Conservation (phyloP, 306 rosid species). For the Lathyrus tuberosus region DNA sequence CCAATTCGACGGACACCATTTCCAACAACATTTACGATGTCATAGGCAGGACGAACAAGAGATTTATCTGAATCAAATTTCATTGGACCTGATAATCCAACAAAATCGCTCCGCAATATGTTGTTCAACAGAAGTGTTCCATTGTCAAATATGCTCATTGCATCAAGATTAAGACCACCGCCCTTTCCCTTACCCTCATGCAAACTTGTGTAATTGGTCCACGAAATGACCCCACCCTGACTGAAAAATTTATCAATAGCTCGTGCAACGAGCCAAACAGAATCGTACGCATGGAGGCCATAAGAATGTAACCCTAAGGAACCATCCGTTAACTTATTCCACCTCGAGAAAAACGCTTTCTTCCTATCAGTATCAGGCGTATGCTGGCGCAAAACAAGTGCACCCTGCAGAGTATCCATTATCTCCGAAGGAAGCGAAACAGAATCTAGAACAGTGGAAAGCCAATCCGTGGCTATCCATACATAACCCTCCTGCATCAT, state of each 20-base stretch:
- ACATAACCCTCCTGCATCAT: conserved; percentile 86
- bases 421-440: conserved; percentile 48
- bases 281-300: conserved; percentile 90
- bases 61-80: conserved; percentile 62
- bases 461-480: conserved; percentile 98
- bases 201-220: conserved; percentile 67
- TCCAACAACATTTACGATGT: conserved; percentile 76
- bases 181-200: conserved; percentile 36
- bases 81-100: conserved; percentile 77
- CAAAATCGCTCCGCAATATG: conserved; percentile 63
- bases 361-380: conserved; percentile 78
- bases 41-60: conserved; percentile 78
- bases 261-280: conserved; percentile 80
- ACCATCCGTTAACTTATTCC: conserved; percentile 76
- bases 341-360: conserved; percentile 64
- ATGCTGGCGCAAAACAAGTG: conserved; percentile 78
- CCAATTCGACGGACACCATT: conserved; percentile 73
- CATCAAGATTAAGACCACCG: conserved; percentile 71
- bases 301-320: conserved; percentile 78
- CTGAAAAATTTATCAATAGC: conserved; percentile 75
- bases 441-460: conserved; percentile 75
- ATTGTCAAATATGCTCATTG: conserved; percentile 80
- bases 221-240: conserved; percentile 69
- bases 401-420: conserved; percentile 71
- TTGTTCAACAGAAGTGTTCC: conserved; percentile 66